phyloP scores from a whole-genome alignment of 2,329 filamentous ascomycete species.

The Fonsecaea erecta region DNA sequence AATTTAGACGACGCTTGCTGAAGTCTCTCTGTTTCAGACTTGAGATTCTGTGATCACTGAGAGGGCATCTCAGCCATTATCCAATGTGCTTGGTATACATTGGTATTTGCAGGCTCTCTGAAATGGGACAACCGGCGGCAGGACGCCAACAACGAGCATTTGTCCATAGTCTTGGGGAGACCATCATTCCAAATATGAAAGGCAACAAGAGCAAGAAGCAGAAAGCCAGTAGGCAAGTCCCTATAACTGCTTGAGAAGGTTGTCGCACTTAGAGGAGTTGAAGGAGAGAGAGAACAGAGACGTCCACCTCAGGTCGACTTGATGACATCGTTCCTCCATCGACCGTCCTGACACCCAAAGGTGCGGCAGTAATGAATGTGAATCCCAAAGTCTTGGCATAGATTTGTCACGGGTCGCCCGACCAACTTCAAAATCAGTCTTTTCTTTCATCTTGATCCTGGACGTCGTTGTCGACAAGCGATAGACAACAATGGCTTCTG shows the following conservation, averaged over 20 bases:
- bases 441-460: not conserved
- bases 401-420: not conserved
- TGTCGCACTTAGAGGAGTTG: not conserved
- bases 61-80: not conserved
- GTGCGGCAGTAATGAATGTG: not conserved
- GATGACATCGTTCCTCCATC: not conserved
- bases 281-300: not conserved
- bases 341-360: not conserved
- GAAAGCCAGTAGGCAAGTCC: not conserved
- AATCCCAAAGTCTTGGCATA: conserved; percentile 1
- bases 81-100: not conserved
- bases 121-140: not conserved
- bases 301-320: not conserved
- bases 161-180: not conserved
- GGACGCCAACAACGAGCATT: too few species aligned
- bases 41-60: not conserved
- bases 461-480: conserved; percentile 4
- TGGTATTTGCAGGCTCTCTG: not conserved
- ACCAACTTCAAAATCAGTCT: not conserved
- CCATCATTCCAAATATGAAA: not conserved
- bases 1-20: too few species aligned
- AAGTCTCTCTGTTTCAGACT: not conserved
- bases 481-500: conserved; percentile 3
- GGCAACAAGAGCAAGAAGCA: not conserved
- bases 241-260: not conserved